Conservation (phyloP, 306 rosid genomes). For the Pyrus pyrifolia region DNA sequence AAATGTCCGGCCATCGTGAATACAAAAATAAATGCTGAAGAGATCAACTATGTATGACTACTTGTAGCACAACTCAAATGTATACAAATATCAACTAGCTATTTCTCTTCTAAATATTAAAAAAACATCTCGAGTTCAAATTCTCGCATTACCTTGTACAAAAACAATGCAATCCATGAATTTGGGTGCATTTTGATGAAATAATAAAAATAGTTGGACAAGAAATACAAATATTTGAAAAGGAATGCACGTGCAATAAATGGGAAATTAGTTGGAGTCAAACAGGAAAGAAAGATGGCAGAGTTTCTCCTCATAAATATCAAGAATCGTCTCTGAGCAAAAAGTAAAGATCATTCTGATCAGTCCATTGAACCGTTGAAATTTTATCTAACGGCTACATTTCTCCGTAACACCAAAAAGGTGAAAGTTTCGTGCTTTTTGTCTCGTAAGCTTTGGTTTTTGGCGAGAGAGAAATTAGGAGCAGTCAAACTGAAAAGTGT, state of each 20-base stretch:
- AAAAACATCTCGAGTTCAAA: too few relatives aligned
- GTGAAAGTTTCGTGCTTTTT: not conserved
- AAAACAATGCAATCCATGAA: too few relatives aligned
- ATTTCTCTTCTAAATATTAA: too few relatives aligned
- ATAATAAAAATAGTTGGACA: not conserved
- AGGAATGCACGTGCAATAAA: not conserved
- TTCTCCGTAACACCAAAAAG: not conserved
- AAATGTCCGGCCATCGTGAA: not conserved
- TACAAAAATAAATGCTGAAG: not conserved
- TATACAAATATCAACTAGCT: too few relatives aligned
- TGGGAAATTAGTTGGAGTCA: too few relatives aligned
- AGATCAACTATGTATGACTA: not conserved
- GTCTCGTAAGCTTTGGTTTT: not conserved
- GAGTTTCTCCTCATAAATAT: not conserved
- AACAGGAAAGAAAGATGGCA: too few relatives aligned
- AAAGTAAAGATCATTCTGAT: too few relatives aligned
- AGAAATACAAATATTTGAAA: too few relatives aligned
- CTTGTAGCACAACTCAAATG: too few relatives aligned
- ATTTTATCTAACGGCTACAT: not conserved
- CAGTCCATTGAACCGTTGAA: too few relatives aligned
- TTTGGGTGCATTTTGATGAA: too few relatives aligned
- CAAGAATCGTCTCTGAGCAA: too few relatives aligned
- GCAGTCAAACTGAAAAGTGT: not conserved
- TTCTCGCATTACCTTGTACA: accelerated
- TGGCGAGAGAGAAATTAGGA: not conserved